These are phyloP conservation scores for Daldinia bambusicola DNA, from an alignment of 495 filamentous ascomycete genomes.

Conservation along the genomic window DNA sequence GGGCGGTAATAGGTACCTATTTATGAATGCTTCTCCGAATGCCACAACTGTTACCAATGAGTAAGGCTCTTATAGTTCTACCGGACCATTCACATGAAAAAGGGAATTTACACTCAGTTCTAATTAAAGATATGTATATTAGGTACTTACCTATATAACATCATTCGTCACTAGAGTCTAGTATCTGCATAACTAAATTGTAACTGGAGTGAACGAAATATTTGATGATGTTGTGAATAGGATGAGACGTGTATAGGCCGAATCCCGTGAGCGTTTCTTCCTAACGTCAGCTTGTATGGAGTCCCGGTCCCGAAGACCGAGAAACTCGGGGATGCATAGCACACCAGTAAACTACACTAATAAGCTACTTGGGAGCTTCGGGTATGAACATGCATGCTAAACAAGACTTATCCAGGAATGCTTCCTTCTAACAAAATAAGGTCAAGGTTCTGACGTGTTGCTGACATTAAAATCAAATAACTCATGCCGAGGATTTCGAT, in stretches of 20 bases:
- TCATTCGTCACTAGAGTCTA: neutral
- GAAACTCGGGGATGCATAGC: neutral
- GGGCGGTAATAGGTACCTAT: too few relatives aligned
- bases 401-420: slow-evolving; percentile 1
- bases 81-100: neutral
- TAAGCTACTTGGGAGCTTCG: neutral
- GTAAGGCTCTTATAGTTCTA: neutral
- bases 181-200: neutral
- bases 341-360: neutral
- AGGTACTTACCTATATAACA: too few relatives aligned
- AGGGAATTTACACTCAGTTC: neutral
- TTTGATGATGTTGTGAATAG: neutral
- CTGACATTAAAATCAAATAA: slow-evolving; percentile 25
- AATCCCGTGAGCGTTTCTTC: neutral
- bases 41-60: too few relatives aligned
- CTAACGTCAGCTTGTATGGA: neutral
- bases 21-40: too few relatives aligned
- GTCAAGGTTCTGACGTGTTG: slow-evolving; percentile 21
- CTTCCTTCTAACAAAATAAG: slow-evolving; percentile 3
- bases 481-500: slow-evolving; percentile 18
- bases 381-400: neutral
- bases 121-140: neutral
- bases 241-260: neutral
- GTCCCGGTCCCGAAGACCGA: neutral
- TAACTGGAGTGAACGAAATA: neutral